Conservation (phyloP, 306 rosid species). For the Oxytropis ochrocephala region DNA sequence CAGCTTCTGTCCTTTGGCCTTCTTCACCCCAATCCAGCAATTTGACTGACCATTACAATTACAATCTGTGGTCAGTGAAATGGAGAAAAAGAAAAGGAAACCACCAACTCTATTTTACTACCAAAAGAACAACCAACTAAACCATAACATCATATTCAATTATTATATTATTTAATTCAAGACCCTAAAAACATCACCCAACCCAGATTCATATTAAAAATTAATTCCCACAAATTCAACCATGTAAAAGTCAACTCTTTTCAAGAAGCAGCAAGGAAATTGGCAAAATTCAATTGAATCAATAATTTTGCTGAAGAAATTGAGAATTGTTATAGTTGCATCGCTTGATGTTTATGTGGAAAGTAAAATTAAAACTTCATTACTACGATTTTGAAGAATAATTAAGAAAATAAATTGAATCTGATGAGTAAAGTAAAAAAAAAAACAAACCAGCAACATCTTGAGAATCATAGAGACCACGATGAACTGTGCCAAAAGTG, state of each 20-base stretch:
- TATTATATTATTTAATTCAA: background rate
- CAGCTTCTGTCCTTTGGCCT: conserved; percentile 92
- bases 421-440: conserved; percentile 1
- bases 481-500: conserved; percentile 89
- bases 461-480: conserved; percentile 76
- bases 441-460: conserved; percentile 82
- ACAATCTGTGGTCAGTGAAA: conserved; percentile 14
- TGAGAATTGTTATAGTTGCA: conserved; percentile 13
- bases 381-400: background rate
- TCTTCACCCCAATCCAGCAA: conserved; percentile 99
- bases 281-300: conserved; percentile 6
- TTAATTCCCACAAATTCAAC: conserved; percentile 41
- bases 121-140: conserved; percentile 11
- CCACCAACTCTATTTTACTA: background rate
- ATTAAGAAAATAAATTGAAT: conserved; percentile 23
- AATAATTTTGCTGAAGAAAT: background rate
- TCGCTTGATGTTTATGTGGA: background rate
- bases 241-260: conserved; percentile 39
- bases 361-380: background rate
- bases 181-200: conserved; percentile 36
- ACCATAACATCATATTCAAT: background rate
- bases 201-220: background rate
- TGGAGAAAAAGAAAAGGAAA: background rate
- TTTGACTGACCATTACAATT: conserved; percentile 51
- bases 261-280: background rate